Evolutionary conservation across 306 rosid species (phyloP).

Genomic region (Lagenaria siceraria): DNA sequence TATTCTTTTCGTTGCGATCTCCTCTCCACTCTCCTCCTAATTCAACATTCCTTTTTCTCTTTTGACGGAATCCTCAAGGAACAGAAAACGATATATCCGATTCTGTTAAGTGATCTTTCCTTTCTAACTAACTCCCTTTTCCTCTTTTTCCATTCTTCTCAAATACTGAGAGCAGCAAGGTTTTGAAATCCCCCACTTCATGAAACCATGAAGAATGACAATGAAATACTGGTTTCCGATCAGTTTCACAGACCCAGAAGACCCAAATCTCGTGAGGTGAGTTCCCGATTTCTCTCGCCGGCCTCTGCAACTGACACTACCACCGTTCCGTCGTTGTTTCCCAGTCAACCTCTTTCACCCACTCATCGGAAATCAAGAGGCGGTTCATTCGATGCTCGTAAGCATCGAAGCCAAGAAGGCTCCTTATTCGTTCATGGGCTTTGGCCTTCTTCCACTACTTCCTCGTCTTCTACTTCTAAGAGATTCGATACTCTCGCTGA

Average conservation of each 20-base stretch:
- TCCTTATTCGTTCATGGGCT: conserved; percentile 26
- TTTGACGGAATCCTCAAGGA: not conserved
- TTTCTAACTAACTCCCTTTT: not conserved
- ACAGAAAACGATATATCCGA: not conserved
- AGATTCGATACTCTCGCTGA: conserved; percentile 46
- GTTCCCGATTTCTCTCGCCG: conserved; percentile 38
- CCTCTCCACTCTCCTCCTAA: not conserved
- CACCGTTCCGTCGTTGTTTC: conserved; percentile 13
- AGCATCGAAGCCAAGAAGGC: conserved; percentile 25
- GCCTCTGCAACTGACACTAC: conserved; percentile 15
- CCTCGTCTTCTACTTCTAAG: conserved; percentile 1
- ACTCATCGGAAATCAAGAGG: conserved; percentile 23
- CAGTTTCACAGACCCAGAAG: conserved; percentile 34
- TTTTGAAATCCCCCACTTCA: not conserved
- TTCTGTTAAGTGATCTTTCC: not conserved
- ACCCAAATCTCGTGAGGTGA: conserved; percentile 33
- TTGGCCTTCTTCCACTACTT: conserved; percentile 48
- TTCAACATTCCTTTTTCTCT: not conserved
- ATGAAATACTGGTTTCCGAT: conserved; percentile 11
- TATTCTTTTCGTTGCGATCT: not conserved
- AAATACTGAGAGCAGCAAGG: not conserved
- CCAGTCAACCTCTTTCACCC: conserved; percentile 32
- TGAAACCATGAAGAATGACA: conserved; percentile 22
- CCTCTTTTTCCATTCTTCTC: not conserved
- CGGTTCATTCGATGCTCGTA: conserved; percentile 3